Percentiles rank a stretch among this genome's conserved stretches.
Conservation (phyloP, 345 rosid genomes). For the Camelina sativa region DNA sequence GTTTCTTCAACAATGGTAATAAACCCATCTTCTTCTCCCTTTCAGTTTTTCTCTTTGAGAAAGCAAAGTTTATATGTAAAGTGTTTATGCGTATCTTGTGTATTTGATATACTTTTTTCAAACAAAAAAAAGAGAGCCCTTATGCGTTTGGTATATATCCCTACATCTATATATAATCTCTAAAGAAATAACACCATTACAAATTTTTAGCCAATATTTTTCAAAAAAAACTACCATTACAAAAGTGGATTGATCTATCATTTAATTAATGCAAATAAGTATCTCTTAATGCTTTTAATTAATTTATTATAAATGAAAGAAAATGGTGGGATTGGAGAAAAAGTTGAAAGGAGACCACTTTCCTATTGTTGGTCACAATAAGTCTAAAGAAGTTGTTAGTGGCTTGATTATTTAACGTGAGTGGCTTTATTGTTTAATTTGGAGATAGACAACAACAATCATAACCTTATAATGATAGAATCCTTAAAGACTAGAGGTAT, state of each 20-base stretch:
- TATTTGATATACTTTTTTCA: conserved; percentile 22
- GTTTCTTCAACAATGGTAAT: conserved; percentile 47
- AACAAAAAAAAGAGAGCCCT: conserved; percentile 24
- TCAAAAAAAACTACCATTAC: neutral
- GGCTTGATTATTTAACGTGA: conserved; percentile 48
- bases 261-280: conserved; percentile 5
- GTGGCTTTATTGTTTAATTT: conserved; percentile 19
- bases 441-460: conserved; percentile 2
- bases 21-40: conserved; percentile 45
- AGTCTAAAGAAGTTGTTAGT: conserved; percentile 66
- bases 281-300: conserved; percentile 20
- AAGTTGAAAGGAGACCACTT: conserved; percentile 61
- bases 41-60: neutral
- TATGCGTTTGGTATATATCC: conserved; percentile 36
- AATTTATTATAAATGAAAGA: conserved; percentile 38
- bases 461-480: conserved; percentile 30
- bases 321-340: conserved; percentile 42
- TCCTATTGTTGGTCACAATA: conserved; percentile 65
- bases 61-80: conserved; percentile 8
- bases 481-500: conserved; percentile 14
- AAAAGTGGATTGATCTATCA: neutral
- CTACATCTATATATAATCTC: conserved; percentile 30
- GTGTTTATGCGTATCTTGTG: conserved; percentile 28
- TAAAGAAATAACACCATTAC: conserved; percentile 17
- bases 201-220: neutral